phyloP scores from a whole-genome alignment of 1,139 yeast genomes.

The Hansenula sp. region DNA sequence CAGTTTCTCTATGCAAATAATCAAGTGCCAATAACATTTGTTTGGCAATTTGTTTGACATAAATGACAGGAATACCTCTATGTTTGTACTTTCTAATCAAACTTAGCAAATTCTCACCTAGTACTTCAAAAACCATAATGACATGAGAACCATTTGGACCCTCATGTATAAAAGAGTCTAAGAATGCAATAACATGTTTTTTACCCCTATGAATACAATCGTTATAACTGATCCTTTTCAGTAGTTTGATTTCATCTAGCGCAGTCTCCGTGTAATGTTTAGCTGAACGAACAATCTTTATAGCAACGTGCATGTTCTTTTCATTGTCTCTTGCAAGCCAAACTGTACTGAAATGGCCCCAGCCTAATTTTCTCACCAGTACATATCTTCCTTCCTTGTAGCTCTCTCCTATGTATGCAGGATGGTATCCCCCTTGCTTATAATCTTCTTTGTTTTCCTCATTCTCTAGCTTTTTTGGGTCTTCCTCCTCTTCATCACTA shows the following conservation, averaged over 20 bases:
- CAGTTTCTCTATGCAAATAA: constrained; percentile 68
- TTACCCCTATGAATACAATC: constrained; percentile 50
- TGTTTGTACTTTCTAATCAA: constrained; percentile 59
- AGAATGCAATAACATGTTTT: constrained; percentile 55
- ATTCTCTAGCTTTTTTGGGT: constrained; percentile 39
- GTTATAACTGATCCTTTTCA: constrained; percentile 36
- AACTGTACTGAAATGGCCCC: constrained; percentile 83
- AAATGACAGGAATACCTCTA: constrained; percentile 66
- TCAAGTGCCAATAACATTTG: constrained; percentile 66
- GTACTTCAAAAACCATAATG: constrained; percentile 76
- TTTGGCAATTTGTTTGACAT: constrained; percentile 69
- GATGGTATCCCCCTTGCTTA: constrained; percentile 75
- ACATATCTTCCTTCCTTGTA: constrained; percentile 56
- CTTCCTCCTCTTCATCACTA: constrained; percentile 30
- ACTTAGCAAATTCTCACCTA: constrained; percentile 74
- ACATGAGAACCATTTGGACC: constrained; percentile 79
- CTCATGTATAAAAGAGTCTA: constrained; percentile 61
- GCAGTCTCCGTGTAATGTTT: constrained; percentile 75
- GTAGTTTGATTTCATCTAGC: constrained; percentile 63
- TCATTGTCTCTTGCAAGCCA: constrained; percentile 66
- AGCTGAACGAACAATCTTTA: constrained; percentile 73
- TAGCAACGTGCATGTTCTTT: constrained; percentile 57
- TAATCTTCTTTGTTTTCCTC: constrained; percentile 70
- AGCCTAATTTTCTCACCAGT: constrained; percentile 66
- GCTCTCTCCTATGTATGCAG: constrained; percentile 66